Evolutionary conservation across 2,329 filamentous ascomycete species (phyloP).

Genomic region (Sporothrix brasiliensis): DNA sequence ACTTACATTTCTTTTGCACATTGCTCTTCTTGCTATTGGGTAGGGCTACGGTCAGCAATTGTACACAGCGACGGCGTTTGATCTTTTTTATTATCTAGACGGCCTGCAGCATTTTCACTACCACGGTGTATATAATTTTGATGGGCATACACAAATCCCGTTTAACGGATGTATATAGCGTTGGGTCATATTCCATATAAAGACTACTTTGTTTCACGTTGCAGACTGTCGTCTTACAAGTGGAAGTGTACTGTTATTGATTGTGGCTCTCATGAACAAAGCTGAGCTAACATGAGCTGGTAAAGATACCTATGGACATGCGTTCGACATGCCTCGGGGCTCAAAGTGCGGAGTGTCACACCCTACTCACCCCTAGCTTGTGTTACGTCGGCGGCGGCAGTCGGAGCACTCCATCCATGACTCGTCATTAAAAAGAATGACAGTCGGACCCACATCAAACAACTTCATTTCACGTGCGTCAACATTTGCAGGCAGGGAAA

Average conservation of each 20-base stretch:
- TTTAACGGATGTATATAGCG: constrained; percentile 22
- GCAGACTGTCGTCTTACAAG: background rate
- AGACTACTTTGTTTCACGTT: background rate
- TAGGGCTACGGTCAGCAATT: constrained; percentile 10
- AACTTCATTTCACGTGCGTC: background rate
- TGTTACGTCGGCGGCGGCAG: constrained; percentile 5
- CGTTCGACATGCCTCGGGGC: background rate
- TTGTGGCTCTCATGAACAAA: background rate
- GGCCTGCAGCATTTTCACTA: constrained; percentile 23
- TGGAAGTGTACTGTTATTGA: background rate
- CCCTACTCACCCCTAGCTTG: background rate
- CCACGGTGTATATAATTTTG: constrained; percentile 20
- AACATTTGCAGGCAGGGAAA: no score
- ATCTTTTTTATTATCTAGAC: constrained; percentile 12
- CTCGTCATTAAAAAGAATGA: constrained; percentile 3
- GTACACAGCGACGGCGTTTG: constrained; percentile 32
- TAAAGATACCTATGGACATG: background rate
- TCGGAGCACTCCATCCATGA: constrained; percentile 20
- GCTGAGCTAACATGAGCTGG: background rate
- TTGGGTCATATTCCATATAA: background rate
- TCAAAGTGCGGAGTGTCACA: constrained; percentile 9
- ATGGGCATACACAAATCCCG: background rate
- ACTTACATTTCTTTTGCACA: background rate
- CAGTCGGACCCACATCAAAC: background rate
- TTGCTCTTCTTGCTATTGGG: constrained; percentile 17